These are phyloP conservation scores for Peronospora tabacina DNA, from an alignment of 352 stramenopile genomes.

Conservation along the genomic window DNA sequence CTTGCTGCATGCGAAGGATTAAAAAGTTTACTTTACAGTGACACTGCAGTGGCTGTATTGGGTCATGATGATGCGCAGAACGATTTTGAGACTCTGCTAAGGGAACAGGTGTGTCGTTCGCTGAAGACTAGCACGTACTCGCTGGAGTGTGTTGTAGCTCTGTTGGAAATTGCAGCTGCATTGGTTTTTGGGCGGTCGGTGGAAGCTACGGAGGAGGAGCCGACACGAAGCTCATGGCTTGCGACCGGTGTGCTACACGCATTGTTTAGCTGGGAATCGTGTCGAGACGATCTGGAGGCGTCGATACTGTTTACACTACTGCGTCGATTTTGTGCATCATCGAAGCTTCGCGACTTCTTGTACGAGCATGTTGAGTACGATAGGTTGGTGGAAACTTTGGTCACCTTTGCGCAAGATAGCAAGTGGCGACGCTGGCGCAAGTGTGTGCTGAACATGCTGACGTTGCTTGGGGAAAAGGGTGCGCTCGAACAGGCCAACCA, in stretches of 20 bases:
- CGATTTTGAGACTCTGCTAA: slow-evolving; percentile 25
- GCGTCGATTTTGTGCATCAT: slow-evolving; percentile 33
- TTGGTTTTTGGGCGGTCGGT: slow-evolving; percentile 7
- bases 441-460: slow-evolving; percentile 30
- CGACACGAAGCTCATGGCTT: slow-evolving; percentile 34
- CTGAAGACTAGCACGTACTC: slow-evolving; percentile 40
- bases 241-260: slow-evolving; percentile 43
- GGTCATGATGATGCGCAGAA: slow-evolving; percentile 6
- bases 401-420: slow-evolving; percentile 21
- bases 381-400: slow-evolving; percentile 34
- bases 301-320: slow-evolving; percentile 36
- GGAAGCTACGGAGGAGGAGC: slow-evolving; percentile 16
- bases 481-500: slow-evolving; percentile 28
- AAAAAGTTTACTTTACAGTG: slow-evolving; percentile 34
- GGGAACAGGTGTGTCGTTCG: slow-evolving; percentile 28
- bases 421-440: slow-evolving; percentile 39
- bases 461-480: slow-evolving; percentile 44
- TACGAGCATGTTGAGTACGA: slow-evolving; percentile 43
- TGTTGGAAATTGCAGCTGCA: slow-evolving; percentile 37
- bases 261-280: slow-evolving; percentile 31
- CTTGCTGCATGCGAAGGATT: slow-evolving; percentile 39
- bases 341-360: slow-evolving; percentile 28
- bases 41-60: slow-evolving; percentile 12
- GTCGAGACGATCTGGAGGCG: slow-evolving; percentile 40
- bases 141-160: slow-evolving; percentile 44